phyloP scores from a whole-genome alignment of 2,329 filamentous ascomycete species.

The Colletotrichum incanum region DNA sequence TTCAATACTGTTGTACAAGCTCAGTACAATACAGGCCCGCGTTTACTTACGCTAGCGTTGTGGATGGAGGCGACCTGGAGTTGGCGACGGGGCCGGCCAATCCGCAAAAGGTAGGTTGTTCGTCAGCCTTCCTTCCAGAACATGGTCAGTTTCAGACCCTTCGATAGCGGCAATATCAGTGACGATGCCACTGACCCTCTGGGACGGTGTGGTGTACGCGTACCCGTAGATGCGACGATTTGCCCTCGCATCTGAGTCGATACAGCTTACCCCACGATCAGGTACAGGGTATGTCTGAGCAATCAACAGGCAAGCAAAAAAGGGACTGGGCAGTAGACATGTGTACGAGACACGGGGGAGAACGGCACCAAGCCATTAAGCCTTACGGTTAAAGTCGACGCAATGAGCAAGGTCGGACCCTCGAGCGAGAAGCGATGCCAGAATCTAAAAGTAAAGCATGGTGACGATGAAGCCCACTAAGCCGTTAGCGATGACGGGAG shows the following conservation, averaged over 20 bases:
- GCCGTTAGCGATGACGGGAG: conserved; percentile 28
- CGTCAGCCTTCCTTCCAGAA: conserved; percentile 17
- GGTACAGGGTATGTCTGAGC: conserved; percentile 2
- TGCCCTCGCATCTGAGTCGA: conserved; percentile 4
- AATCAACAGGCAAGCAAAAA: background rate
- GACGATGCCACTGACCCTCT: background rate
- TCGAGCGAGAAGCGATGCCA: conserved; percentile 11
- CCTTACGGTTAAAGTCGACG: background rate
- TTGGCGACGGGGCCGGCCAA: conserved; percentile 18
- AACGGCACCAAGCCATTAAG: background rate
- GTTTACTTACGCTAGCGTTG: background rate
- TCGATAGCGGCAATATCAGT: conserved; percentile 1
- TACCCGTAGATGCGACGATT: background rate
- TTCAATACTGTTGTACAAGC: background rate
- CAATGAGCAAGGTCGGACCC: conserved; percentile 10
- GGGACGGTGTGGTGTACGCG: background rate
- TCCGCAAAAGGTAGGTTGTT: conserved; percentile 18
- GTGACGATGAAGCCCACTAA: conserved; percentile 23
- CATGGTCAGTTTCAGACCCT: conserved; percentile 35
- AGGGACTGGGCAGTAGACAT: no score
- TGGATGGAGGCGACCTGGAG: conserved; percentile 3
- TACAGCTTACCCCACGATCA: conserved; percentile 8
- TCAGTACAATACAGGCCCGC: background rate
- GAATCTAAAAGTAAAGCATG: conserved; percentile 1
- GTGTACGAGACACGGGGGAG: background rate